phyloP scores from a whole-genome alignment of 2,329 filamentous ascomycete species.

The Cyclaneusma minus region DNA sequence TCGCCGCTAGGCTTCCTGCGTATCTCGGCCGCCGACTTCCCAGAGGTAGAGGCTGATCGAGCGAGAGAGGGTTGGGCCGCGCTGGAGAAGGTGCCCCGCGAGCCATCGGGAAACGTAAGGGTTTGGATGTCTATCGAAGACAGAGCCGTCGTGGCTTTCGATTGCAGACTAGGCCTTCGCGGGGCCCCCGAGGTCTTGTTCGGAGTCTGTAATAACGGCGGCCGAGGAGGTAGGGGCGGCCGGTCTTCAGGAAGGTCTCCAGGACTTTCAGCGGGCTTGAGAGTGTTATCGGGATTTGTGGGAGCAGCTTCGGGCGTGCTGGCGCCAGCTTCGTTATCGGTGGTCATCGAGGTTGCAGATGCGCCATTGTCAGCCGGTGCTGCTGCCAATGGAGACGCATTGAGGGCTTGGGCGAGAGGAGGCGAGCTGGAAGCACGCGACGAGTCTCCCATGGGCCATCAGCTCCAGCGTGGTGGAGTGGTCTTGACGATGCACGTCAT shows the following conservation, averaged over 20 bases:
- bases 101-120: slow-evolving; percentile 55
- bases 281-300: slow-evolving; percentile 24
- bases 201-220: slow-evolving; percentile 16
- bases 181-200: slow-evolving; percentile 4
- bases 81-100: slow-evolving; percentile 44
- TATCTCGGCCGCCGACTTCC: slow-evolving; percentile 14
- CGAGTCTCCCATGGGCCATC: too few species aligned
- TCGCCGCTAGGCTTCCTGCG: slow-evolving; percentile 29
- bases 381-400: too few species aligned
- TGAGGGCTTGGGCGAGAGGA: too few species aligned
- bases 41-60: slow-evolving; percentile 3
- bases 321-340: too few species aligned
- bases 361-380: too few species aligned
- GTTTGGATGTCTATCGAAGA: slow-evolving; percentile 71
- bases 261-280: too few species aligned
- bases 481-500: too few species aligned
- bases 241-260: slow-evolving; percentile 19
- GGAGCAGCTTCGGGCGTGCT: too few species aligned
- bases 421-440: too few species aligned
- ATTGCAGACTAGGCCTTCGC: slow-evolving; percentile 25
- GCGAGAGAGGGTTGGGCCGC: slow-evolving; percentile 10
- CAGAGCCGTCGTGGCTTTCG: slow-evolving; percentile 70
- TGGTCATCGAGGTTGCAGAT: too few species aligned
- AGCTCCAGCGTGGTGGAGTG: too few species aligned
- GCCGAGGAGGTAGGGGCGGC: slow-evolving; percentile 29